A percentile compares a stretch with the other conserved stretches of the same genome.
Evolutionary conservation across 441 rosid species (phyloP).

Genomic region (Pelargonium fulgidum): DNA sequence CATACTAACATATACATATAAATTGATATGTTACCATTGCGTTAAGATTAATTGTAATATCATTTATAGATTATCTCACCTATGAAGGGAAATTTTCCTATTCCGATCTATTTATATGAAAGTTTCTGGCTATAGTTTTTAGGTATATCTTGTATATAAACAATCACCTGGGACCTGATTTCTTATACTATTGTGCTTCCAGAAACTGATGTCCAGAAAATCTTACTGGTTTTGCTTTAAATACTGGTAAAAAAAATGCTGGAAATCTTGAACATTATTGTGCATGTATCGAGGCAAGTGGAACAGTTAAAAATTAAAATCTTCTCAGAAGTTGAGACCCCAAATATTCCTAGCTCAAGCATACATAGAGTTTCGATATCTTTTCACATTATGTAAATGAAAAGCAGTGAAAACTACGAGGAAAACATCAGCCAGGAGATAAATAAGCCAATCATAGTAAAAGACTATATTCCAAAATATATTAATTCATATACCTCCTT

Average conservation of each 20-base stretch:
- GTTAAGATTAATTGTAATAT: background rate
- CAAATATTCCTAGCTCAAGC: conserved; percentile 9
- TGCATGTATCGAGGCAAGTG: conserved; percentile 1
- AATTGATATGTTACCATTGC: background rate
- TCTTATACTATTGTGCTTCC: too few species aligned
- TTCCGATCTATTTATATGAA: background rate
- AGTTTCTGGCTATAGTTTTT: background rate
- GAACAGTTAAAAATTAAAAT: background rate
- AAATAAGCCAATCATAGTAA: conserved; percentile 20
- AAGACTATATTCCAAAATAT: conserved; percentile 38
- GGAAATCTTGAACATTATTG: background rate
- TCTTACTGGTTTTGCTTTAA: too few species aligned
- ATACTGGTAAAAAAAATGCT: background rate
- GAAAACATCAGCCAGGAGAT: conserved; percentile 15
- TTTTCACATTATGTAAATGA: conserved; percentile 1
- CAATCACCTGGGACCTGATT: background rate
- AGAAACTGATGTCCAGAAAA: too few species aligned
- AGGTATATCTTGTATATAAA: background rate
- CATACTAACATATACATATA: background rate
- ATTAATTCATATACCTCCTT: conserved; percentile 36
- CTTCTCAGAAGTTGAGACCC: conserved; percentile 4
- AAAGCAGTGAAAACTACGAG: conserved; percentile 2
- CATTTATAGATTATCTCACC: background rate
- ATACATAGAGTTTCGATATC: conserved; percentile 1
- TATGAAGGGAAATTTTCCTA: background rate